phyloP scores from a whole-genome alignment of 345 rosid genomes.

The Diplotaxis tenuifolia region DNA sequence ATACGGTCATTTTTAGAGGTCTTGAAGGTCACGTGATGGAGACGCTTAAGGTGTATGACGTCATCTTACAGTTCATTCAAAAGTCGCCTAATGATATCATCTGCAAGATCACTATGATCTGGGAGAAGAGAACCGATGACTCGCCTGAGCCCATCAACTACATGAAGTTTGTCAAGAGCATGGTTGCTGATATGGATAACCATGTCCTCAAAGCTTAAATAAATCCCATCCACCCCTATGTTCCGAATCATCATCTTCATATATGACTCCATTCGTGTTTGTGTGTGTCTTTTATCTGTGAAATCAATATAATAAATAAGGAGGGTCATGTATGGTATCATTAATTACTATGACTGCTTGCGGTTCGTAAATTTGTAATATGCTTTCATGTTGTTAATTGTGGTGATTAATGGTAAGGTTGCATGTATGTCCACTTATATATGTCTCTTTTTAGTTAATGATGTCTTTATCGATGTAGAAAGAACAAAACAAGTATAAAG shows the following conservation, averaged over 20 bases:
- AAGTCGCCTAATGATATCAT: slow-evolving; percentile 25
- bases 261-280: slow-evolving; percentile 1
- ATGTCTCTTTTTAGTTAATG: neutral
- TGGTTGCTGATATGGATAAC: slow-evolving; percentile 35
- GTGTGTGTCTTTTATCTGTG: slow-evolving; percentile 1
- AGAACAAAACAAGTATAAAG: neutral
- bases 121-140: slow-evolving; percentile 36
- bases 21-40: slow-evolving; percentile 39
- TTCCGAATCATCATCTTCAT: neutral
- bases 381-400: slow-evolving; percentile 2
- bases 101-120: slow-evolving; percentile 37
- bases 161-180: slow-evolving; percentile 35
- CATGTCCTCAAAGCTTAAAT: slow-evolving; percentile 34
- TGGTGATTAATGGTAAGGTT: neutral
- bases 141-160: slow-evolving; percentile 37
- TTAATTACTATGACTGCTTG: neutral
- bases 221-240: neutral
- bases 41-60: slow-evolving; percentile 33
- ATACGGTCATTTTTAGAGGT: slow-evolving; percentile 28
- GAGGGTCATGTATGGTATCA: slow-evolving; percentile 5
- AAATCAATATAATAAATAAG: slow-evolving; percentile 5
- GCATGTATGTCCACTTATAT: neutral
- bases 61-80: slow-evolving; percentile 32
- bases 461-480: neutral
- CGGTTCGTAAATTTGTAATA: neutral